A percentile compares a stretch with the other conserved stretches of the same genome.
phyloP scores from a whole-genome alignment of 2,329 filamentous ascomycete genomes.

The Incumbomyces lentus region DNA sequence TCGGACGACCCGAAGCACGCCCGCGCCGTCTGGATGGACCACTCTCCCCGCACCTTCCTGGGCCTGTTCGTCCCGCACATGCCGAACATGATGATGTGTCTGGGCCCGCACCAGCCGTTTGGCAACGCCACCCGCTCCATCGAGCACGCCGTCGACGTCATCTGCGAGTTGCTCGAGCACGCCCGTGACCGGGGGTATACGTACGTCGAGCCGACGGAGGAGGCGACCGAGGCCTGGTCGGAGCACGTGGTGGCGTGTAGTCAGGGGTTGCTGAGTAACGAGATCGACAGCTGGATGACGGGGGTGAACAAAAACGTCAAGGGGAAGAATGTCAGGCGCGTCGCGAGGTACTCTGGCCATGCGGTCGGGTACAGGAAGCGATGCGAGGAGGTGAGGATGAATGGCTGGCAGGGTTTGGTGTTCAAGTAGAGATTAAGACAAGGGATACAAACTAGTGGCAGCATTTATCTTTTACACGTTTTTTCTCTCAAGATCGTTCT shows the following conservation, averaged over 20 bases:
- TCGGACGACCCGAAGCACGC: not conserved
- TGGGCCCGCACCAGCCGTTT: slow-evolving; percentile 43
- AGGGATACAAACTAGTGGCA: too few species aligned
- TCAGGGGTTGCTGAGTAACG: slow-evolving; percentile 35
- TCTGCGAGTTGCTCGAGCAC: slow-evolving; percentile 26
- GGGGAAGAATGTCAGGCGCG: slow-evolving; percentile 36
- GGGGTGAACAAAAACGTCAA: slow-evolving; percentile 44
- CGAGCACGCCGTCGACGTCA: slow-evolving; percentile 30
- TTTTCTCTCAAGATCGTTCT: too few species aligned
- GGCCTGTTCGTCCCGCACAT: slow-evolving; percentile 33
- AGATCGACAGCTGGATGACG: slow-evolving; percentile 47
- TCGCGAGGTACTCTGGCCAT: slow-evolving; percentile 39
- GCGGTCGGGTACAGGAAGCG: slow-evolving; percentile 32
- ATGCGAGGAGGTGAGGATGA: slow-evolving; percentile 5
- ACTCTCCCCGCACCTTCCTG: slow-evolving; percentile 29
- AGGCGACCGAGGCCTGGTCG: slow-evolving; percentile 35
- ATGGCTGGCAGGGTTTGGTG: slow-evolving; percentile 15
- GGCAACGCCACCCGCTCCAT: slow-evolving; percentile 18
- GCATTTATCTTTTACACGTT: too few species aligned
- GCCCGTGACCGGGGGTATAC: slow-evolving; percentile 23
- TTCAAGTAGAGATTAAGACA: slow-evolving; percentile 8
- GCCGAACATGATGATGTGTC: slow-evolving; percentile 43
- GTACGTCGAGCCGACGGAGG: slow-evolving; percentile 31
- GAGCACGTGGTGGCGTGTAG: slow-evolving; percentile 40
- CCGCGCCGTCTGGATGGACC: slow-evolving; percentile 14